These are phyloP conservation scores for Effrenium voratum DNA, from an alignment of 73 alveolate genomes.

Conservation along the genomic window DNA sequence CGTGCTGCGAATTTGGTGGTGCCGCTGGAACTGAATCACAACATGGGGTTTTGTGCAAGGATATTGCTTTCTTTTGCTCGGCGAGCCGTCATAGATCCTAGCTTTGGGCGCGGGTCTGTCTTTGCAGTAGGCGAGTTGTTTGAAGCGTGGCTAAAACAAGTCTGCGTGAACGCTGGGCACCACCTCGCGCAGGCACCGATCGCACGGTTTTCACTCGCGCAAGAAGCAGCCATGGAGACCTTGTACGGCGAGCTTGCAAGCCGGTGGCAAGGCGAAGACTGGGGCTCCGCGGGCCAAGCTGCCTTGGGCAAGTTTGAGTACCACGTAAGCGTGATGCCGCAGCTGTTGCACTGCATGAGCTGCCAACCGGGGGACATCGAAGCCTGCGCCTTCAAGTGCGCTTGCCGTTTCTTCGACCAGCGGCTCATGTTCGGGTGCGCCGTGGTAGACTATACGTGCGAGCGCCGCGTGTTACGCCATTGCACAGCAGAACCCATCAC, in stretches of 20 bases:
- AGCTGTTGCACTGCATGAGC: background rate
- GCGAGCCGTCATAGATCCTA: background rate
- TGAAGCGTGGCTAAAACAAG: background rate
- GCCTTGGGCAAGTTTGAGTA: background rate
- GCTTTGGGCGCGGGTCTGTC: background rate
- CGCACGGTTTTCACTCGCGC: background rate
- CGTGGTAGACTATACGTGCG: background rate
- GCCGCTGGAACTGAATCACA: background rate
- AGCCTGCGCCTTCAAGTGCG: background rate
- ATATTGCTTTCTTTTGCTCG: background rate
- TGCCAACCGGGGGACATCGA: background rate
- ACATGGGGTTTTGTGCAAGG: background rate
- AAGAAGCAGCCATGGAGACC: background rate
- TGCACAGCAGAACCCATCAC: background rate
- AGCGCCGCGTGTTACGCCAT: background rate
- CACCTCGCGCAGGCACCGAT: background rate
- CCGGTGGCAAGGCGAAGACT: too few species aligned
- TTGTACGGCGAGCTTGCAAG: too few species aligned
- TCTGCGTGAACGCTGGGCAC: background rate
- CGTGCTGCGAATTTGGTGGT: background rate
- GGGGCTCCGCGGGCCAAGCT: background rate
- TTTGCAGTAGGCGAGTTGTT: background rate
- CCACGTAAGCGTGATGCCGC: constrained; percentile 3
- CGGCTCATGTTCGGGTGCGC: background rate
- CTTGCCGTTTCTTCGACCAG: background rate